These are phyloP conservation scores for Lippia alba DNA, from an alignment of 305 asterid species.

Conservation along the genomic window DNA sequence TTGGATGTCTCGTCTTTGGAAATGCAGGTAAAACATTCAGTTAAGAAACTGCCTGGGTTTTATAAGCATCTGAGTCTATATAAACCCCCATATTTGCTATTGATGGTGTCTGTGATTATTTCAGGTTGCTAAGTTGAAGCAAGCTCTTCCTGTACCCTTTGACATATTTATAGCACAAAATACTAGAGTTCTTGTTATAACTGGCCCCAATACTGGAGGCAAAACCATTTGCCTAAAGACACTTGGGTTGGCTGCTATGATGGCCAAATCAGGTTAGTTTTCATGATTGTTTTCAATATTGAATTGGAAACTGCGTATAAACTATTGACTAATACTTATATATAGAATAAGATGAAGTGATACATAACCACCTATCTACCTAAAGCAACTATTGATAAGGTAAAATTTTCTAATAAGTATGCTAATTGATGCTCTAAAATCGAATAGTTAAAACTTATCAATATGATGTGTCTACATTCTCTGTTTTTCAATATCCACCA, in stretches of 20 bases:
- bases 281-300: background rate
- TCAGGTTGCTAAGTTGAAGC: slow-evolving; percentile 77
- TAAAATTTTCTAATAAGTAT: background rate
- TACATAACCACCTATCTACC: background rate
- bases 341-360: background rate
- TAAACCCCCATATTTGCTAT: slow-evolving; percentile 5
- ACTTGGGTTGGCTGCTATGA: slow-evolving; percentile 95
- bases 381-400: background rate
- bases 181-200: slow-evolving; percentile 78
- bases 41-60: slow-evolving; percentile 25
- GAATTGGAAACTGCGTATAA: too few species aligned
- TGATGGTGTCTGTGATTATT: slow-evolving; percentile 33
- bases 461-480: slow-evolving; percentile 17
- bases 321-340: background rate
- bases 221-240: slow-evolving; percentile 97
- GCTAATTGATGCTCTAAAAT: background rate
- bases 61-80: slow-evolving; percentile 17
- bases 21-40: slow-evolving; percentile 57
- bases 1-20: slow-evolving; percentile 60
- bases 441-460: slow-evolving; percentile 19
- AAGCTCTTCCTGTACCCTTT: slow-evolving; percentile 85
- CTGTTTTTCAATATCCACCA: slow-evolving; percentile 25
- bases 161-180: slow-evolving; percentile 67
- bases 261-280: slow-evolving; percentile 95
- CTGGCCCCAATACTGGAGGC: slow-evolving; percentile 99